A percentile compares a stretch with the other conserved stretches of the same genome.
Evolutionary conservation across 805 yeast genomes (phyloP).

Genomic region (Wickerhamiella occidentalis): DNA sequence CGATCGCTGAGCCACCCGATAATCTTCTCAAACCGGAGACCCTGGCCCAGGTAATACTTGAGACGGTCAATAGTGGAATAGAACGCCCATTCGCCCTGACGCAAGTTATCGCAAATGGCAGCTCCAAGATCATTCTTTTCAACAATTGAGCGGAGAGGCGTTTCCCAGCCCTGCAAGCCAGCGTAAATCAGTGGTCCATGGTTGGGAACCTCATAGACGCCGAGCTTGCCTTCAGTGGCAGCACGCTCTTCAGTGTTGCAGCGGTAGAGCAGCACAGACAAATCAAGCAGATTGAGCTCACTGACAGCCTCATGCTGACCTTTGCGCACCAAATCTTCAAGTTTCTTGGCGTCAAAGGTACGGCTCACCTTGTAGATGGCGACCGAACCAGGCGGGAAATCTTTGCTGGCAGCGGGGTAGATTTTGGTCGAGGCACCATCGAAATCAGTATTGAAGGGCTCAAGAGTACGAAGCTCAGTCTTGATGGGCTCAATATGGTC

Average conservation of each 20-base stretch:
- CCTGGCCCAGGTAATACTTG: conserved; percentile 36
- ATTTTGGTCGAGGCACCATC: conserved; percentile 42
- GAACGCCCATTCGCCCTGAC: conserved; percentile 82
- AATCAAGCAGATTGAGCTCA: conserved; percentile 48
- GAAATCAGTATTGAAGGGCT: conserved; percentile 37
- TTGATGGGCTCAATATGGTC: conserved; percentile 50
- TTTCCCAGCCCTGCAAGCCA: conserved; percentile 88
- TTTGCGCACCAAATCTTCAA: conserved; percentile 54
- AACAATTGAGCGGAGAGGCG: conserved; percentile 51
- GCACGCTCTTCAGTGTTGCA: conserved; percentile 86
- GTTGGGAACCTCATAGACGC: conserved; percentile 63
- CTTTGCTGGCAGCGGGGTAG: conserved; percentile 20
- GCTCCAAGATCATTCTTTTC: conserved; percentile 67
- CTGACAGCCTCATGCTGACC: conserved; percentile 69
- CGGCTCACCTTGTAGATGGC: conserved; percentile 67
- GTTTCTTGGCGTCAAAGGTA: conserved; percentile 47
- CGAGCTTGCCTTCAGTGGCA: conserved; percentile 55
- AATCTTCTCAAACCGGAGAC: conserved; percentile 35
- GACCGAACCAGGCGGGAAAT: conserved; percentile 83
- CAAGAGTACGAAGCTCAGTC: conserved; percentile 43
- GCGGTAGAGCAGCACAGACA: conserved; percentile 62
- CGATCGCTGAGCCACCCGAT: conserved; percentile 59
- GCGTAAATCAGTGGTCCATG: conserved; percentile 69
- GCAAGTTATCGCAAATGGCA: conserved; percentile 66
- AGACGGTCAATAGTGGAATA: conserved; percentile 60